Conservation (phyloP, 192 early-diverging fungal species). For the Coemansia sp. region DNA sequence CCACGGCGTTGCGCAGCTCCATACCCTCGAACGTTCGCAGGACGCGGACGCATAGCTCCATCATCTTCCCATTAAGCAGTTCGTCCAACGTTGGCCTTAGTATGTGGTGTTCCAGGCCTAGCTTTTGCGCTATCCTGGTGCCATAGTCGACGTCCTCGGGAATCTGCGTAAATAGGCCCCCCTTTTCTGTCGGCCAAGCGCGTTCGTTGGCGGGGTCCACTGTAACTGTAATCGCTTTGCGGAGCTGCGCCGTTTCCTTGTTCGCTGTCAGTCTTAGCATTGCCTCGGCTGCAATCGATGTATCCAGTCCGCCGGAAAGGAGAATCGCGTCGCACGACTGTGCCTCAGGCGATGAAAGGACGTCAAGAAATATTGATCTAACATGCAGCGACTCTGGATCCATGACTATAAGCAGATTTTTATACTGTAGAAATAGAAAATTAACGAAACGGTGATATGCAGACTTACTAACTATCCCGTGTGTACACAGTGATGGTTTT, state of each 20-base stretch:
- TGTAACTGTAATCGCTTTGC: conserved; percentile 57
- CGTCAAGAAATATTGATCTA: background rate
- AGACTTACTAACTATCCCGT: too few species aligned
- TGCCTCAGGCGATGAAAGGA: conserved; percentile 12
- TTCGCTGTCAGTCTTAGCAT: conserved; percentile 11
- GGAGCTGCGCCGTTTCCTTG: conserved; percentile 26
- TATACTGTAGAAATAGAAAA: too few species aligned
- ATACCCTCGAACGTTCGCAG: conserved; percentile 69
- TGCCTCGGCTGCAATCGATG: conserved; percentile 62
- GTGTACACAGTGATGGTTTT: too few species aligned
- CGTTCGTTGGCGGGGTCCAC: conserved; percentile 21
- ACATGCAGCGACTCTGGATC: conserved; percentile 3
- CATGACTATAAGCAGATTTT: too few species aligned
- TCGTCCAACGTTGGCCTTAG: conserved; percentile 49
- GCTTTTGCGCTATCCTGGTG: conserved; percentile 45
- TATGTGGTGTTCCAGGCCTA: conserved; percentile 51
- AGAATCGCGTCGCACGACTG: conserved; percentile 27
- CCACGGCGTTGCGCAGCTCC: conserved; percentile 67
- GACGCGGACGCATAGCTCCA: conserved; percentile 56
- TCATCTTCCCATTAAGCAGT: conserved; percentile 37
- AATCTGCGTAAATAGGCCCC: conserved; percentile 39
- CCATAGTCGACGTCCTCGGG: conserved; percentile 61
- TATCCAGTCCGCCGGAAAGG: conserved; percentile 71
- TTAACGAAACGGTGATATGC: too few species aligned
- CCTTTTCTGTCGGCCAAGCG: background rate